phyloP scores from a whole-genome alignment of 805 yeast species.

The Zygotorulaspora chibaensis region DNA sequence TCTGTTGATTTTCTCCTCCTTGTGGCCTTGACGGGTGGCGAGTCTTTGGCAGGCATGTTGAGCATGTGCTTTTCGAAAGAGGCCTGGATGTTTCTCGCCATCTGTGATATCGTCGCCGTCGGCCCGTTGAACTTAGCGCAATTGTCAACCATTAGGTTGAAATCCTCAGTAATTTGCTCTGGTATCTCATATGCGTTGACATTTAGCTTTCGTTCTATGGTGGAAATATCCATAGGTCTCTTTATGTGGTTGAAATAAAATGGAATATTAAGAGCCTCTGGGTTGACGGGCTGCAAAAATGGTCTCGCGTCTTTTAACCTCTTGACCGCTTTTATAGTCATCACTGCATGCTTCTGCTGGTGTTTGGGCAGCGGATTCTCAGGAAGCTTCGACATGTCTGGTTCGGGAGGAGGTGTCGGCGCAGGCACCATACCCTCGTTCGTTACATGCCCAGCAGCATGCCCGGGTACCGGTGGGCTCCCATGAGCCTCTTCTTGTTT shows the following conservation, averaged over 20 bases:
- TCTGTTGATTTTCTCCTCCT: constrained; percentile 28
- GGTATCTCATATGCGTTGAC: constrained; percentile 69
- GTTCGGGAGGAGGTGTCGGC: constrained; percentile 69
- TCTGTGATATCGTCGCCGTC: constrained; percentile 75
- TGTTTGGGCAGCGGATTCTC: constrained; percentile 69
- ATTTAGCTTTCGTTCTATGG: constrained; percentile 76
- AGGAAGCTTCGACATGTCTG: constrained; percentile 68
- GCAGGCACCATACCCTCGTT: constrained; percentile 45
- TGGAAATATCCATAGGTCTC: constrained; percentile 89
- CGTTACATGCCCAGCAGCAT: constrained; percentile 2
- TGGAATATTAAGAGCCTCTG: constrained; percentile 82
- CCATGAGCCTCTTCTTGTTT: constrained; percentile 3
- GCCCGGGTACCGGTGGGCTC: constrained; percentile 4
- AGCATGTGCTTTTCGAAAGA: constrained; percentile 90
- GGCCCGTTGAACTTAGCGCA: constrained; percentile 84
- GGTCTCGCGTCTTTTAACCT: constrained; percentile 91
- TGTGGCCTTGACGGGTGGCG: constrained; percentile 31
- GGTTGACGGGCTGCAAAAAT: constrained; percentile 86
- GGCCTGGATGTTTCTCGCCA: constrained; percentile 88
- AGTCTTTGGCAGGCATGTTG: constrained; percentile 74
- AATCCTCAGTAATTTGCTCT: constrained; percentile 66
- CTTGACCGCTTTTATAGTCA: constrained; percentile 79
- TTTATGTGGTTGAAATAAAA: constrained; percentile 77
- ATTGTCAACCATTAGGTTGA: constrained; percentile 78
- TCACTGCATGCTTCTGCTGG: constrained; percentile 74